Conservation (phyloP, 2,329 filamentous ascomycete species). For the Davidsoniella virescens region DNA sequence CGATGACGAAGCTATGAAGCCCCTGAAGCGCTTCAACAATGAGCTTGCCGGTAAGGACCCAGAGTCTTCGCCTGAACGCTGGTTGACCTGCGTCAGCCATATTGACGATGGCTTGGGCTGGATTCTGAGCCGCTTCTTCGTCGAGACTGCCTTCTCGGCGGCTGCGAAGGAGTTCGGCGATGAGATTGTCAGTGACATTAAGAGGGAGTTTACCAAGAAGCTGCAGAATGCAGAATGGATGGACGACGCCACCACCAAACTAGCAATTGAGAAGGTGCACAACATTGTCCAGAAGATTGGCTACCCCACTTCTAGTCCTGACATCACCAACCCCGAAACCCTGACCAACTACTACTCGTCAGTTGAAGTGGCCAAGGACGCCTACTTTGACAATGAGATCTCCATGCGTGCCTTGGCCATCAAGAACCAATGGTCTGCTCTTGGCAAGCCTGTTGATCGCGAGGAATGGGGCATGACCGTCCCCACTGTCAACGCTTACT, state of each 20-base stretch:
- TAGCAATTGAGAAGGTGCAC: conserved; percentile 47
- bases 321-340: conserved; percentile 40
- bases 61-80: conserved; percentile 45
- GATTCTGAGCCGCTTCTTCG: conserved; percentile 55
- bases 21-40: conserved; percentile 43
- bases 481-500: conserved; percentile 49
- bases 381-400: conserved; percentile 42
- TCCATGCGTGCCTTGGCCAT: conserved; percentile 32
- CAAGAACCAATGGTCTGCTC: conserved; percentile 35
- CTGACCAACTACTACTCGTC: conserved; percentile 40
- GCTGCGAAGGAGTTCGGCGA: conserved; percentile 51
- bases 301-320: conserved; percentile 45
- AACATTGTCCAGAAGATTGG: conserved; percentile 55
- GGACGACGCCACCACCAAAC: conserved; percentile 40
- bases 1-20: conserved; percentile 42
- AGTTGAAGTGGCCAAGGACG: conserved; percentile 31
- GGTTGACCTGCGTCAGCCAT: conserved; percentile 45
- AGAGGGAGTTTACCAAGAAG: conserved; percentile 45
- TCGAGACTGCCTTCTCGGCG: conserved; percentile 50
- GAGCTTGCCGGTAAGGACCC: conserved; percentile 45
- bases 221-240: conserved; percentile 47
- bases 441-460: conserved; percentile 44
- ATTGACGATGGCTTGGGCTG: conserved; percentile 45
- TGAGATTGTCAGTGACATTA: conserved; percentile 54
- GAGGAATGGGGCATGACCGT: conserved; percentile 45